Evolutionary conservation across 2,329 filamentous ascomycete species (phyloP), one percentile per base, ranked within the genome.

Genomic region (Dactylellina parvicollis): DNA sequence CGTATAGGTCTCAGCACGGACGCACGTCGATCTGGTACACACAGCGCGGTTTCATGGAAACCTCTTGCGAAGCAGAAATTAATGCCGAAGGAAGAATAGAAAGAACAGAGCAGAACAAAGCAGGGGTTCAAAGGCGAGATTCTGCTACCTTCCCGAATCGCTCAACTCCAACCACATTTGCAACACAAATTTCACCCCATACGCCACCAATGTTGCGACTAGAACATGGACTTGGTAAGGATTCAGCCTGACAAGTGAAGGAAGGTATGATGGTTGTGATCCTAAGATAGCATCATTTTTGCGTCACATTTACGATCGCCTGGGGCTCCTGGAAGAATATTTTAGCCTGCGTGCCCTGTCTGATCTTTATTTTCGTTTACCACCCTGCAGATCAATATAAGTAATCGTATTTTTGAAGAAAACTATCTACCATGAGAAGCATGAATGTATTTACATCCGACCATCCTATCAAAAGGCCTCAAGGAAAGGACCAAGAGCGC

Each of bases 361-460:
- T n/a, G n/a, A n/a, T n/a, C n/a, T n/a, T n/a, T n/a, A n/a, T n/a
- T n/a, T n/a, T n/a, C n/a, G n/a, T n/a, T n/a, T n/a, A n/a, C n/a
- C n/a, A n/a, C n/a, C n/a, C n/a, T n/a, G n/a, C n/a, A n/a, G n/a
- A n/a, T n/a, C 9, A 22, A 32, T 34, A 42, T 2, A 46, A 72
- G 47, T 22, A 32, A n/a, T 34, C 42, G 30, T 26, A 59, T 67
- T 52, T 32, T 56, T 14, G 24, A 22, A 20, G 34, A 56, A 57
- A 52, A 42, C 34, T 49, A 55, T 60, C 56, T 61, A 61, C 36
- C 32, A 20, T 49, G 32, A 36, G 24, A 52, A 40, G 46, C 46
- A 28, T 36, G 56, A 32, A 50, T 24, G 22, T 71, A 73, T 73
- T 28, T 66, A 73, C 69, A 73, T 20, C 54, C 38, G 40, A 26